Percentiles rank a stretch among this genome's conserved stretches.
Conservation (phyloP, 805 yeast species). For the Candida ponderosae region DNA sequence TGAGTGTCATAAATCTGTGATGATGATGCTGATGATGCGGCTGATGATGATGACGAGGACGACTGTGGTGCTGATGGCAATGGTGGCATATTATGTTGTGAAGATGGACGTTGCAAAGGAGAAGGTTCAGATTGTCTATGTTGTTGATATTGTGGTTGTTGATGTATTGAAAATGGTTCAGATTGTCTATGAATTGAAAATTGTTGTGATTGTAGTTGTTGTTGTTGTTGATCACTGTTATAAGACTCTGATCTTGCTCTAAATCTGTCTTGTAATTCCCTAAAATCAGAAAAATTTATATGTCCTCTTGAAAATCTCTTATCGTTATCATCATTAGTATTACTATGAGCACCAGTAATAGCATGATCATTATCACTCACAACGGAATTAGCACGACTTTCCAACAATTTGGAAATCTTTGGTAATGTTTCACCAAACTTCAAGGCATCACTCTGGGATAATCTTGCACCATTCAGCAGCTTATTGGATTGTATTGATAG, state of each 20-base stretch:
- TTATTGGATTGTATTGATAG: constrained; percentile 4
- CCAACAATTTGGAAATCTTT: background rate
- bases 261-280: background rate
- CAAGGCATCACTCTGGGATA: background rate
- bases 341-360: constrained; percentile 1
- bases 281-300: background rate
- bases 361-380: too few species aligned
- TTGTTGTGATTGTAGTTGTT: constrained; percentile 2
- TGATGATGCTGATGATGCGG: too few species aligned
- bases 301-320: too few species aligned
- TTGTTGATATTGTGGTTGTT: background rate
- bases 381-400: too few species aligned
- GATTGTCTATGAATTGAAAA: too few species aligned
- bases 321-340: too few species aligned
- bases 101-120: too few species aligned
- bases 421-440: background rate
- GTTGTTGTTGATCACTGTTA: constrained; percentile 2
- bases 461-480: background rate
- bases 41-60: too few species aligned
- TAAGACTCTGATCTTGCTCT: background rate
- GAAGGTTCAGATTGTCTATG: too few species aligned
- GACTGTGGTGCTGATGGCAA: too few species aligned
- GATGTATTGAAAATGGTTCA: background rate
- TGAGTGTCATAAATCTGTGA: too few species aligned
- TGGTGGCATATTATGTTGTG: too few species aligned